Conservation (phyloP, 2,329 filamentous ascomycete genomes). For the Tolypocladium nubicola region DNA sequence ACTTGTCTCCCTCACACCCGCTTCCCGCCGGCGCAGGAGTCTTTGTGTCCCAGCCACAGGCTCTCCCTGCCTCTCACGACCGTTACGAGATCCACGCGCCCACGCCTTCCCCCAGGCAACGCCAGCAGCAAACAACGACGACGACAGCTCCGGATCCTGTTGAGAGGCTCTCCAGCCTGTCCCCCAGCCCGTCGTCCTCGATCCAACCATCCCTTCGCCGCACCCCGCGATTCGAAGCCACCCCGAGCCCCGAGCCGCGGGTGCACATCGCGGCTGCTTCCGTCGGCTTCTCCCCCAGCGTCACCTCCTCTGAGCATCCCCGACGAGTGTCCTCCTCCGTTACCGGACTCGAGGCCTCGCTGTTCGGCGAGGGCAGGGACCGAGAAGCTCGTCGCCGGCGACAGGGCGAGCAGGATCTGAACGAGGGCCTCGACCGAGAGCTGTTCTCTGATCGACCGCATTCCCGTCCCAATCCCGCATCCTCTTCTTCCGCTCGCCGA, state of each 20-base stretch:
- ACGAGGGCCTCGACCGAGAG: conserved; percentile 32
- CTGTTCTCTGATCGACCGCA: conserved; percentile 20
- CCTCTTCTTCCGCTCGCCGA: conserved; percentile 19
- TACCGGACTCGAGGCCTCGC: conserved; percentile 31
- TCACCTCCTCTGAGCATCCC: conserved; percentile 12
- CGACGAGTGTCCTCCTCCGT: conserved; percentile 13
- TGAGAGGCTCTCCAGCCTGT: conserved; percentile 29
- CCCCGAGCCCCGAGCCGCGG: conserved; percentile 29
- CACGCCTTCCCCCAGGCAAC: conserved; percentile 28
- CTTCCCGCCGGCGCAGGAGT: conserved; percentile 29
- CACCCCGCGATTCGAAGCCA: conserved; percentile 38
- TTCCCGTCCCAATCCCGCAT: conserved; percentile 11
- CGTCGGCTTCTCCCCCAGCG: conserved; percentile 34
- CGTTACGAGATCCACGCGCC: conserved; percentile 43
- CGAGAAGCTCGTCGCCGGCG: conserved; percentile 7
- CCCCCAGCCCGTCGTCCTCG: conserved; percentile 34
- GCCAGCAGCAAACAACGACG: conserved; percentile 6
- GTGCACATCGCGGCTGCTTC: conserved; percentile 37
- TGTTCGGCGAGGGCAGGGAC: conserved; percentile 4
- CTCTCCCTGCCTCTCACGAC: conserved; percentile 33
- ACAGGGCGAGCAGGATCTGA: conserved; percentile 37
- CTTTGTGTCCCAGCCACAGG: conserved; percentile 30
- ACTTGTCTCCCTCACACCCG: conserved; percentile 34
- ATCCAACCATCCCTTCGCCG: conserved; percentile 36
- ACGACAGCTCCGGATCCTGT: conserved; percentile 22